Conservation (phyloP, 768 basidiomycete genomes). For the Vararia minispora region DNA sequence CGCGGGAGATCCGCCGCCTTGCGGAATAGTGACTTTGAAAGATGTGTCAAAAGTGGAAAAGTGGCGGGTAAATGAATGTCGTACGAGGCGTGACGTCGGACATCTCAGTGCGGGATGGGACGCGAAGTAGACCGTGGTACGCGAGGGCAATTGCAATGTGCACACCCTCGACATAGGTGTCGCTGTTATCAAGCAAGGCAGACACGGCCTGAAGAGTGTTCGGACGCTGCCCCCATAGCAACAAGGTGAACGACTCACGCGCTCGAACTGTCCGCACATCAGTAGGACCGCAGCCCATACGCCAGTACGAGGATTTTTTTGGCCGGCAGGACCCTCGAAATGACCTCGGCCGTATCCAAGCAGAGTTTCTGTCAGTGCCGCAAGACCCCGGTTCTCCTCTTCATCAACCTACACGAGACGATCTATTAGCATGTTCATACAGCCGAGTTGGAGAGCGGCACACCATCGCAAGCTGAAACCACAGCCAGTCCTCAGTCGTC, state of each 20-base stretch:
- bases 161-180: slow-evolving; percentile 87
- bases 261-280: slow-evolving; percentile 90
- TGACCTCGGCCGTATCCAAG: slow-evolving; percentile 74
- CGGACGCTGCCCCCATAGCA: background rate
- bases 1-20: slow-evolving; percentile 53
- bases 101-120: slow-evolving; percentile 71
- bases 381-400: slow-evolving; percentile 69
- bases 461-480: slow-evolving; percentile 91
- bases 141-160: slow-evolving; percentile 87
- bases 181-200: slow-evolving; percentile 76
- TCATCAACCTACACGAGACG: slow-evolving; percentile 50
- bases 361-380: slow-evolving; percentile 62
- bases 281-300: slow-evolving; percentile 78
- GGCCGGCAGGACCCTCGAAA: slow-evolving; percentile 57
- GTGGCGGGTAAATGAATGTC: slow-evolving; percentile 19
- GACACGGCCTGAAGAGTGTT: slow-evolving; percentile 63
- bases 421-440: background rate
- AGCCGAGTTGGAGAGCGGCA: slow-evolving; percentile 6
- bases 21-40: slow-evolving; percentile 54
- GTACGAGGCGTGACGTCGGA: slow-evolving; percentile 76
- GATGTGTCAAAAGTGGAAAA: background rate
- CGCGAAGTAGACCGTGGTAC: slow-evolving; percentile 85
- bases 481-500: slow-evolving; percentile 97
- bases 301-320: slow-evolving; percentile 49
- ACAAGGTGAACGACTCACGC: slow-evolving; percentile 34